Percentiles rank a stretch among this genome's conserved stretches.
Conservation (phyloP, 495 filamentous ascomycete species). For the Xylaria curta region DNA sequence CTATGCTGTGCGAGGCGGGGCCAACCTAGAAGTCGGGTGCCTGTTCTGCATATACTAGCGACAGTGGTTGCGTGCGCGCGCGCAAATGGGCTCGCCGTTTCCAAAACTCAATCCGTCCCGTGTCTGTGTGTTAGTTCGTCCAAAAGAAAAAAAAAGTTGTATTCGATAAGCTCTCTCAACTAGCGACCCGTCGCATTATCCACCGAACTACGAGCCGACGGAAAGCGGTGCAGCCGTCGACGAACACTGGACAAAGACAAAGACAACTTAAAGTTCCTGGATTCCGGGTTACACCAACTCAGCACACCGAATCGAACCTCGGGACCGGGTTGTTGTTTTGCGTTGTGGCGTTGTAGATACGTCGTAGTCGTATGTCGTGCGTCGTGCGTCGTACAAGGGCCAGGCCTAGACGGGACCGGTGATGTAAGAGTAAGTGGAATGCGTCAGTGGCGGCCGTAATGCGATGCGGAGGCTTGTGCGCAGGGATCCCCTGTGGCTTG, state of each 20-base stretch:
- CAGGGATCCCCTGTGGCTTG: conserved; percentile 3
- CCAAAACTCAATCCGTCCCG: neutral
- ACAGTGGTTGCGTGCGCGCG: neutral
- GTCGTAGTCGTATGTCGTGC: too few species aligned
- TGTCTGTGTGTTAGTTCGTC: neutral
- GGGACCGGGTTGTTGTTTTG: neutral
- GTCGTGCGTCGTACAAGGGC: too few species aligned
- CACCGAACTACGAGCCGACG: conserved; percentile 1
- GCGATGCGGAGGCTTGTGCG: neutral
- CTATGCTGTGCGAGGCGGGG: neutral
- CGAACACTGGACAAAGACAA: neutral
- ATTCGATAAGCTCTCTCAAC: neutral
- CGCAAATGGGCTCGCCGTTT: neutral
- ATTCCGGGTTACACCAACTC: neutral
- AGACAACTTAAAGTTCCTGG: neutral
- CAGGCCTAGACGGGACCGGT: neutral
- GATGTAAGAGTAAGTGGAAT: neutral
- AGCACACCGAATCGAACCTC: neutral
- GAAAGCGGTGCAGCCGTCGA: conserved; percentile 1
- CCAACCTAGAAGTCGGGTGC: conserved; percentile 17
- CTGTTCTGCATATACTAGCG: neutral
- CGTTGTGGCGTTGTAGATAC: neutral
- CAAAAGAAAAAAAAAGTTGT: neutral
- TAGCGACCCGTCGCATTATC: neutral
- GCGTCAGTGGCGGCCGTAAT: neutral